phyloP scores from a whole-genome alignment of 2,329 filamentous ascomycete genomes.

The Colletotrichum tofieldiae region DNA sequence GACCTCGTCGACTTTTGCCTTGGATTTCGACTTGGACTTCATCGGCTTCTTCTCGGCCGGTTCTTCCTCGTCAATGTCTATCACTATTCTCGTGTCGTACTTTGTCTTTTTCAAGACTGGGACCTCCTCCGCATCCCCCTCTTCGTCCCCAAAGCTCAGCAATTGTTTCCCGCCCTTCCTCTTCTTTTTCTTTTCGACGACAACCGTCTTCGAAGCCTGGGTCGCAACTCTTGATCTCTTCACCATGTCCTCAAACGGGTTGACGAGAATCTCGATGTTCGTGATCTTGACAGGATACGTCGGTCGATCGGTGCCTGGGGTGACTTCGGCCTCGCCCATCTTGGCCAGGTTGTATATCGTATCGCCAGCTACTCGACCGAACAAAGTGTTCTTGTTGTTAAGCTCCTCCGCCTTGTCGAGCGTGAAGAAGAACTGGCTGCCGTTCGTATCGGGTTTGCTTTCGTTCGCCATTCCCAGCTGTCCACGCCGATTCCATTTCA shows the following conservation, averaged over 20 bases:
- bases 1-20: conserved; percentile 48
- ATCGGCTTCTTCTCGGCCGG: conserved; percentile 48
- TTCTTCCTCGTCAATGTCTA: conserved; percentile 66
- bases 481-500: conserved; percentile 94
- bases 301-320: conserved; percentile 84
- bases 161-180: conserved; percentile 83
- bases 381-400: conserved; percentile 91
- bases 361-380: conserved; percentile 91
- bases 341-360: conserved; percentile 97
- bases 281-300: conserved; percentile 88
- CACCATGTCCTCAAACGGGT: conserved; percentile 87
- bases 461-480: conserved; percentile 97
- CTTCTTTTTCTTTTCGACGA: conserved; percentile 74
- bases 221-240: conserved; percentile 74
- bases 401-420: conserved; percentile 88
- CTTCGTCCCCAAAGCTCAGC: conserved; percentile 83
- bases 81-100: conserved; percentile 83
- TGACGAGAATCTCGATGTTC: conserved; percentile 81
- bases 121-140: conserved; percentile 69
- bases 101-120: conserved; percentile 82
- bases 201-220: conserved; percentile 61
- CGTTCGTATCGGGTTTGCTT: conserved; percentile 83
- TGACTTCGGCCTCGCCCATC: conserved; percentile 90
- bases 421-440: conserved; percentile 98
- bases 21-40: conserved; percentile 52